A percentile compares a stretch with the other conserved stretches of the same genome.
phyloP scores from a whole-genome alignment of 208 protist species.

The Acanthamoeba royreba region DNA sequence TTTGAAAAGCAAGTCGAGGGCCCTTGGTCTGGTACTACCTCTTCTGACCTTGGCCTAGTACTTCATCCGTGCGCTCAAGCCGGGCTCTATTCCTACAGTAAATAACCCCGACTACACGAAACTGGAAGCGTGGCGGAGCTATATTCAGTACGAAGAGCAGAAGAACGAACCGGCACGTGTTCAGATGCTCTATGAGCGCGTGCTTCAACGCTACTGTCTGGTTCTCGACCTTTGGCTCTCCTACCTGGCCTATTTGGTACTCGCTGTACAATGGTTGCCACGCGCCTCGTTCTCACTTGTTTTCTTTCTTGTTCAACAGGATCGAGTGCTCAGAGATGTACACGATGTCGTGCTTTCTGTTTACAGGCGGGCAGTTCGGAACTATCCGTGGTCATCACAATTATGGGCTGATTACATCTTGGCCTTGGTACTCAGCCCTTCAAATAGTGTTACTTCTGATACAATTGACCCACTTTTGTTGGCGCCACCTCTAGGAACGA shows the following conservation, averaged over 20 bases:
- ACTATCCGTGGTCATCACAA: background rate
- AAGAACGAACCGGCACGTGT: slow-evolving; percentile 10
- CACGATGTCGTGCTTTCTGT: slow-evolving; percentile 2
- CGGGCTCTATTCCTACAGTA: background rate
- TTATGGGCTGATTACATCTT: background rate
- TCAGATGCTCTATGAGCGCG: slow-evolving; percentile 5
- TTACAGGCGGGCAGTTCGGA: background rate
- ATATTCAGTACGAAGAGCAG: background rate
- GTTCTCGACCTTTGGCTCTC: background rate
- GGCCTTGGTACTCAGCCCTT: background rate
- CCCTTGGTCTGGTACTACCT: background rate
- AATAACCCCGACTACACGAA: slow-evolving; percentile 27
- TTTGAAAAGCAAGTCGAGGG: background rate
- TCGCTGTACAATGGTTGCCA: background rate
- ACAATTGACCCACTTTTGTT: background rate
- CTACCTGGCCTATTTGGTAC: background rate
- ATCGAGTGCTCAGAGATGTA: background rate
- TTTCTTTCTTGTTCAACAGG: background rate
- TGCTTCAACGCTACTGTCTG: background rate
- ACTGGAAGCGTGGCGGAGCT: background rate
- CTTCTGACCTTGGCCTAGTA: too few species aligned
- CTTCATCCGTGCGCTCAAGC: too few species aligned
- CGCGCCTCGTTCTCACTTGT: background rate
- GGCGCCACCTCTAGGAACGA: background rate
- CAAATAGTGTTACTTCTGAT: background rate